Percentiles rank a stretch among this genome's conserved stretches.
phyloP scores from a whole-genome alignment of 2,329 filamentous ascomycete genomes.

The Pseudogymnoascus sp. region DNA sequence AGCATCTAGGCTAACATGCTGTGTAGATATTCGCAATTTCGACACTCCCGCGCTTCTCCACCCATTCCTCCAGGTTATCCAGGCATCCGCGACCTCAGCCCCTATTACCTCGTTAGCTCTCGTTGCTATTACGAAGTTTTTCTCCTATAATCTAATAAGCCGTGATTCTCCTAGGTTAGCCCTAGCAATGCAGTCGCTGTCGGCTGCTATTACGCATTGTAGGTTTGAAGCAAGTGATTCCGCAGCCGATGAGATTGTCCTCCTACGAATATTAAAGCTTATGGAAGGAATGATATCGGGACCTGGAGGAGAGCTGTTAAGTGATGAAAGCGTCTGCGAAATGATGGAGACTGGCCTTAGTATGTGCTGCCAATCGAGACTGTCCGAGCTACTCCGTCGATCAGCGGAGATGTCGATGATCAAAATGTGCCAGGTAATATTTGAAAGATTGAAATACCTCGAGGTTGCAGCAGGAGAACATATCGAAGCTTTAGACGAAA shows the following conservation, averaged over 20 bases:
- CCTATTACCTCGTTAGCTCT: slow-evolving; percentile 93
- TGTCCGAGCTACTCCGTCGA: slow-evolving; percentile 82
- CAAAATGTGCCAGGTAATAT: slow-evolving; percentile 98
- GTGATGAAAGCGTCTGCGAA: slow-evolving; percentile 95
- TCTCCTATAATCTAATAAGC: slow-evolving; percentile 87
- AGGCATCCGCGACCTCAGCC: slow-evolving; percentile 90
- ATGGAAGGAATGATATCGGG: slow-evolving; percentile 99
- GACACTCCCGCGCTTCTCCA: slow-evolving; percentile 84
- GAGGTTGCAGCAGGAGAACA: slow-evolving; percentile 68
- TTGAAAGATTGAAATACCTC: slow-evolving; percentile 82
- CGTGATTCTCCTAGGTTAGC: slow-evolving; percentile 78
- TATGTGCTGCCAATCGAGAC: slow-evolving; percentile 89
- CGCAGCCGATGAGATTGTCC: slow-evolving; percentile 88
- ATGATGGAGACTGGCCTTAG: slow-evolving; percentile 99
- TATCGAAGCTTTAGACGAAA: slow-evolving; percentile 56
- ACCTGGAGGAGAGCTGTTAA: slow-evolving; percentile 84
- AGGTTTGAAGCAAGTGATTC: slow-evolving; percentile 96
- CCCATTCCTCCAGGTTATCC: slow-evolving; percentile 93
- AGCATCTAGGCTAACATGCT: slow-evolving; percentile 23
- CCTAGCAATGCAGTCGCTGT: slow-evolving; percentile 88
- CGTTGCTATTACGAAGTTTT: slow-evolving; percentile 90
- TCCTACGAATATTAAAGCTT: slow-evolving; percentile 86
- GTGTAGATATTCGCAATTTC: slow-evolving; percentile 72
- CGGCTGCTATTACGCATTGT: slow-evolving; percentile 92
- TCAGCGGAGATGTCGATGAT: slow-evolving; percentile 97